Evolutionary conservation across 2,329 filamentous ascomycete genomes (phyloP).

Genomic region (Zymoseptoria pseudotritici): DNA sequence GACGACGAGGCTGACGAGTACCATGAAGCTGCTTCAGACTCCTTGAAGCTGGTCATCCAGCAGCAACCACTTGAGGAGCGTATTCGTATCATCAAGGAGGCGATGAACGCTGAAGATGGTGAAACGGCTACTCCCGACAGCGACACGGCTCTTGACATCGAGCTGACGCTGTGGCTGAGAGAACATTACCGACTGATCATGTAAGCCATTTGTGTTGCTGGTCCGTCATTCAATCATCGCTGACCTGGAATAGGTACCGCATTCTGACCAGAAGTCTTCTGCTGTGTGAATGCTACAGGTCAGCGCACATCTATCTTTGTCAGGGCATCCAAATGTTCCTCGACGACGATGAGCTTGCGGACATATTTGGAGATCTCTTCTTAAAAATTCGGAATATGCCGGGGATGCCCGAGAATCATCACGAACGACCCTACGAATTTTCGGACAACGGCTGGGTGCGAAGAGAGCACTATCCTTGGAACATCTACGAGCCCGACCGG

Average conservation of each 20-base stretch:
- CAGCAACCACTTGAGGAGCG: slow-evolving; percentile 33
- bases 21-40: slow-evolving; percentile 58
- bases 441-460: slow-evolving; percentile 65
- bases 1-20: slow-evolving; percentile 75
- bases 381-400: slow-evolving; percentile 14
- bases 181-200: slow-evolving; percentile 21
- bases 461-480: slow-evolving; percentile 58
- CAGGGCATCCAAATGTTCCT: slow-evolving; percentile 53
- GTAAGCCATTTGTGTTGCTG: slow-evolving; percentile 6
- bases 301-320: slow-evolving; percentile 58
- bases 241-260: slow-evolving; percentile 13
- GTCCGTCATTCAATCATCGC: slow-evolving; percentile 1
- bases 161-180: slow-evolving; percentile 43
- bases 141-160: slow-evolving; percentile 20
- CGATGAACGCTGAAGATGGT: slow-evolving; percentile 14
- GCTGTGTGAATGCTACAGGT: slow-evolving; percentile 56
- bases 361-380: slow-evolving; percentile 47
- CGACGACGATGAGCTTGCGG: slow-evolving; percentile 48
- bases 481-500: slow-evolving; percentile 52
- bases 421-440: slow-evolving; percentile 35
- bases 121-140: slow-evolving; percentile 9
- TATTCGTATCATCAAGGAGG: slow-evolving; percentile 22
- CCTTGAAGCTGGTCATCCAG: slow-evolving; percentile 25
- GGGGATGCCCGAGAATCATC: background rate
- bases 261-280: slow-evolving; percentile 46